These are phyloP conservation scores for Candida buenavistaensis DNA, from an alignment of 1,139 yeast species.

Conservation along the genomic window DNA sequence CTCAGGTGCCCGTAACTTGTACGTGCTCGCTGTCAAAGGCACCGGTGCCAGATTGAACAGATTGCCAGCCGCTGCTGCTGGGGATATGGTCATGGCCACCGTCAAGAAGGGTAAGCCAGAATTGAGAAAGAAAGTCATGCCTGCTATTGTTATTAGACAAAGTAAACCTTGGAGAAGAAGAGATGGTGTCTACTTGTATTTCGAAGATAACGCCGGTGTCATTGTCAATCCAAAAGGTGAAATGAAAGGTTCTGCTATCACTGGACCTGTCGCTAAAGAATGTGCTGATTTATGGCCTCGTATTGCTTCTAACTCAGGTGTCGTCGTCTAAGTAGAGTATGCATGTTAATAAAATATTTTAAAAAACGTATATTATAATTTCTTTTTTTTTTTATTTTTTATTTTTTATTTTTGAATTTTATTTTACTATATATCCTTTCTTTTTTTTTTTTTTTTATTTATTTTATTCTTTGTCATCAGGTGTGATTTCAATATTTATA, in stretches of 20 bases:
- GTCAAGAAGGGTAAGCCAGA: constrained; percentile 99
- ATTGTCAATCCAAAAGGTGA: constrained; percentile 99
- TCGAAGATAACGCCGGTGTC: constrained; percentile 99
- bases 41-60: constrained; percentile 99
- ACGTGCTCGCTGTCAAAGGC: constrained; percentile 99
- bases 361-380: background rate
- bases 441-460: background rate
- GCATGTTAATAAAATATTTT: too few species aligned
- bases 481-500: constrained; percentile 10
- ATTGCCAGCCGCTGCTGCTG: constrained; percentile 99
- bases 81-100: constrained; percentile 99
- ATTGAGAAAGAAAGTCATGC: constrained; percentile 99
- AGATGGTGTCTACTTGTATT: constrained; percentile 99
- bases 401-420: background rate
- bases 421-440: too few species aligned
- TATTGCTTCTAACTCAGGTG: constrained; percentile 99
- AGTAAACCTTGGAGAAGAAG: constrained; percentile 99
- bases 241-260: constrained; percentile 99
- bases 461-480: constrained; percentile 7
- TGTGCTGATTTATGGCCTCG: constrained; percentile 99
- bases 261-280: constrained; percentile 99
- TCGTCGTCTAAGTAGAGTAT: constrained; percentile 98
- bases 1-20: constrained; percentile 99
- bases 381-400: background rate
- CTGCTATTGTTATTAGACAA: constrained; percentile 99